Base-by-base conservation (phyloP, 2,329 filamentous ascomycete species). In the Penicillium sp. region DNA sequence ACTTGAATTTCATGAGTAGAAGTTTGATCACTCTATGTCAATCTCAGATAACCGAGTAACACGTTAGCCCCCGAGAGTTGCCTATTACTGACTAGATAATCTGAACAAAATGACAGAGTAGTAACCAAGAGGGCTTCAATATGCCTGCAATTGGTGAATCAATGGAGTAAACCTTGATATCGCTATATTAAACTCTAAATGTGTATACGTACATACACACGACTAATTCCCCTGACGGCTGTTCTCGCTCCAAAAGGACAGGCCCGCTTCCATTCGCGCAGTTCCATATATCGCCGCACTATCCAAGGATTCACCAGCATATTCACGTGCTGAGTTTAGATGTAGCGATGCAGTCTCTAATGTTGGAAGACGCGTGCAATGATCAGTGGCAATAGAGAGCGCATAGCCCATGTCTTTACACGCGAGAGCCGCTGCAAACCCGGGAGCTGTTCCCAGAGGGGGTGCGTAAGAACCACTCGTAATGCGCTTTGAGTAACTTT, bases 401-500 rank as follows among this genome's bases (percentile, higher is more conserved):
- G 64, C 62, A 33, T 66, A 60, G 11, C 44, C 51, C 44, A 59
- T 59, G 45, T 65, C 62, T 25, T 58, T 58, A 43, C 52, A 33
- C 46, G 64, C 62, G 27, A 63, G 57, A 4, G 61, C 55, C 3
- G 59, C 59, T 14, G 53, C 46, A 54, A 66, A 65, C 3, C 61
- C 62, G 0, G 62, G 59, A 25, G 43, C 13, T 11, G 47, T 51
- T 4, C 59, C 60, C 11, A 58, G 23, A 0, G 57, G 50, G 5
- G 63, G 63, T 39, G 63, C 63, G 55, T 66, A 66, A 3, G 60
- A 35, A 0, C 63, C 63, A 9, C 49, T 59, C 5, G 63, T 66
- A 3, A 66, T 62, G 7, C 63, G 62, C 45, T 58, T 58, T 1
- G 57, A 62, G 29, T 64, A 64, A 26, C 60, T 60, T 31, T 61